Base-by-base conservation (phyloP, 1,284 basidiomycete genomes). In the Tilletia walkeri region DNA sequence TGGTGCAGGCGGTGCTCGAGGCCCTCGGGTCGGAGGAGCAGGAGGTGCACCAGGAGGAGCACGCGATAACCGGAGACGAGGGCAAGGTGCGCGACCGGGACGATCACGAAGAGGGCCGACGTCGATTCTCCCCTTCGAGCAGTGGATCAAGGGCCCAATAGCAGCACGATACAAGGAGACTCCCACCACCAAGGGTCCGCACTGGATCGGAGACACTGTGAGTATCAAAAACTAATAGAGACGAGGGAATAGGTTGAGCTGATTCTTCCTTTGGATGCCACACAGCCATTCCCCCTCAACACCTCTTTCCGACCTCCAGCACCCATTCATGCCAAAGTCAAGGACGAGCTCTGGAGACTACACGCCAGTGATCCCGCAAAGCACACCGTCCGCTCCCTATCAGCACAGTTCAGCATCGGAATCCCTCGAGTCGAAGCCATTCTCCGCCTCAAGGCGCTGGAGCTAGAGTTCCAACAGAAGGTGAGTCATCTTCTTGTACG, bases 281-380 rank as follows among this genome's bases (percentile, higher is more conserved):
- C 50, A 53, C 59, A 70, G 49, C 81, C 81, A 16, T 83, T 83
- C 67, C 81, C 81, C 0, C 74, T 82, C 71, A 83, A 83, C 65
- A 80, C 81, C 10, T 68, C 79, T 5, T 83, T 83, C 71, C 73
- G 75, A 36, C 81, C 81, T 1, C 80, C 80, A 34, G 72, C 80
- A 2, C 81, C 81, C 3, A 66, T 82, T 6, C 70, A 76, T 45
- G 75, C 79, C 41, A 71, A 67, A 45, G 73, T 77, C 59, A 78
- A 78, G 69, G 71, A 78, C 66, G 73, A 79, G 63, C 78, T 83
- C 38, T 83, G 81, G 80, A 61, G 66, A 18, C 67, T 79, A 67
- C 80, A 83, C 71, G 68, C 70, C 7, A 72, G 70, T 34, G 69
- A 80, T 56, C 80, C 81, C 7, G 50, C 65, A 16, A 70, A 74